A percentile compares a stretch with the other conserved stretches of the same genome.
phyloP scores from a whole-genome alignment of 2,329 filamentous ascomycete genomes.

The Aspergillus melleus region DNA sequence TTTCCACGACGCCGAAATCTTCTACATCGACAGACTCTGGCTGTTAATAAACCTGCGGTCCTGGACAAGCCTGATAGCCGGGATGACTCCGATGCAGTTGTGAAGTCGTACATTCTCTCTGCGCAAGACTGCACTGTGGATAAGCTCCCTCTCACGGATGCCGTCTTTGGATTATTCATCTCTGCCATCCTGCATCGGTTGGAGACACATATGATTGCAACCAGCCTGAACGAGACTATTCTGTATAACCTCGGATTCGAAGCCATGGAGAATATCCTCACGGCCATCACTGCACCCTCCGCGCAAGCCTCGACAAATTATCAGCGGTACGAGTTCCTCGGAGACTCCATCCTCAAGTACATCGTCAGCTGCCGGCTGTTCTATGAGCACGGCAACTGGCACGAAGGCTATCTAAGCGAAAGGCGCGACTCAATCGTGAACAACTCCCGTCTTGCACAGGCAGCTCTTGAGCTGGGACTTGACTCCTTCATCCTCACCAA shows the following conservation, averaged over 20 bases:
- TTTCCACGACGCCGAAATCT: conserved; percentile 31
- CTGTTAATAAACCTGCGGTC: background rate
- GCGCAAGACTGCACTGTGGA: conserved; percentile 35
- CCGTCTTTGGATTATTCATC: conserved; percentile 60
- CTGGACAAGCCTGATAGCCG: conserved; percentile 1
- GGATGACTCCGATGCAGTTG: background rate
- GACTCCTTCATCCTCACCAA: conserved; percentile 71
- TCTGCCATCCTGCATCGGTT: conserved; percentile 73
- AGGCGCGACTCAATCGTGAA: conserved; percentile 70
- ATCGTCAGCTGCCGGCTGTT: conserved; percentile 66
- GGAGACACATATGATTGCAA: conserved; percentile 64
- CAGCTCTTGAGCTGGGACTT: conserved; percentile 63
- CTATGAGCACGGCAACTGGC: conserved; percentile 62
- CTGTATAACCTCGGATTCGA: conserved; percentile 56
- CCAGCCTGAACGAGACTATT: conserved; percentile 57
- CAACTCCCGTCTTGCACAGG: conserved; percentile 70
- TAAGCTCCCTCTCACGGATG: conserved; percentile 47
- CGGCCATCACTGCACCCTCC: conserved; percentile 68
- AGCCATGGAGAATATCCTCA: conserved; percentile 58
- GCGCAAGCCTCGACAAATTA: conserved; percentile 67
- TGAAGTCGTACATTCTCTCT: conserved; percentile 23
- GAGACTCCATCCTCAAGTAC: conserved; percentile 80
- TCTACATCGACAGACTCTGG: conserved; percentile 17
- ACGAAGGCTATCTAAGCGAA: conserved; percentile 72
- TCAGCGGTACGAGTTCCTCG: conserved; percentile 82